Evolutionary conservation across 768 basidiomycete genomes (phyloP).

Genomic region (Gloeophyllum trabeum): DNA sequence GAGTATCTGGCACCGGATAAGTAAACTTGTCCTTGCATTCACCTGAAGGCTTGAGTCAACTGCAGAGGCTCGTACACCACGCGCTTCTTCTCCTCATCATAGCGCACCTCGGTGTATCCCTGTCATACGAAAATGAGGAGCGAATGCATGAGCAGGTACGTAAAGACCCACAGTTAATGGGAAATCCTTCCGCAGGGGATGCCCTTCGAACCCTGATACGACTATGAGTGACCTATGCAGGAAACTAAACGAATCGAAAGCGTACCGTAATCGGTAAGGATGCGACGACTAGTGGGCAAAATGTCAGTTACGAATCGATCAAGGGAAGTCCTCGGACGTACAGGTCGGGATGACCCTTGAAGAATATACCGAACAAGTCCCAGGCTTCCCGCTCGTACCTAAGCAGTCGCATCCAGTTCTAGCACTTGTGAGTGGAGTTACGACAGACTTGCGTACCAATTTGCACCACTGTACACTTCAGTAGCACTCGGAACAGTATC

Average conservation of each 20-base stretch:
- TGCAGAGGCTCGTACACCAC: slow-evolving; percentile 97
- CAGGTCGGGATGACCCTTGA: slow-evolving; percentile 94
- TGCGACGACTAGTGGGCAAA: slow-evolving; percentile 59
- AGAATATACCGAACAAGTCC: slow-evolving; percentile 97
- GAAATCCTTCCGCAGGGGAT: slow-evolving; percentile 97
- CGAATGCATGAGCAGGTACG: background rate
- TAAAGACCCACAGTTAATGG: slow-evolving; percentile 75
- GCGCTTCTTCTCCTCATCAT: slow-evolving; percentile 95
- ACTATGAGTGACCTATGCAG: slow-evolving; percentile 6
- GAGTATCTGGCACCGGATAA: background rate
- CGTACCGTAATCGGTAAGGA: slow-evolving; percentile 93
- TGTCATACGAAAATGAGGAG: slow-evolving; percentile 17
- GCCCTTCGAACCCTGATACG: slow-evolving; percentile 80
- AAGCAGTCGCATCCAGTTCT: background rate
- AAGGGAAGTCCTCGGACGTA: slow-evolving; percentile 27
- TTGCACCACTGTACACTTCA: slow-evolving; percentile 78
- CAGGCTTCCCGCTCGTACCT: slow-evolving; percentile 98
- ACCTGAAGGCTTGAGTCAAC: slow-evolving; percentile 97
- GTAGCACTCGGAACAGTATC: slow-evolving; percentile 81
- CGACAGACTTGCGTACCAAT: slow-evolving; percentile 54
- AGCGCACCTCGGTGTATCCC: slow-evolving; percentile 98
- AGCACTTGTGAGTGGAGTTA: slow-evolving; percentile 2
- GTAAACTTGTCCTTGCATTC: slow-evolving; percentile 10
- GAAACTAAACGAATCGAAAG: slow-evolving; percentile 2
- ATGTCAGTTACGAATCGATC: slow-evolving; percentile 6